Percentiles rank a stretch among this genome's conserved stretches.
Conservation (phyloP, 139 green algal genomes). For the Tetraselmis chui region DNA sequence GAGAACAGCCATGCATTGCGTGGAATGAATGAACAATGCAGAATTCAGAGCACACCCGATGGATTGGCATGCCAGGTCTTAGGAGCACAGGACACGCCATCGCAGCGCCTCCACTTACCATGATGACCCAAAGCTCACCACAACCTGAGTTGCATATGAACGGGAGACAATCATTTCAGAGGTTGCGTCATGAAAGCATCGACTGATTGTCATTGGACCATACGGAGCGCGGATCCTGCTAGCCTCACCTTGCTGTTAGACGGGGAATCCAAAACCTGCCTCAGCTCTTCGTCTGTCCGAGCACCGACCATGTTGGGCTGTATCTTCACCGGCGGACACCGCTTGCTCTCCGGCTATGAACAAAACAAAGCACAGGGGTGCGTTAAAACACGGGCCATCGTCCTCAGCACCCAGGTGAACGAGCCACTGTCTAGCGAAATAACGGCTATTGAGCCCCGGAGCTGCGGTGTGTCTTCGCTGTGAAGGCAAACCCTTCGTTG, state of each 20-base stretch:
- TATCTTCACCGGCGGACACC: background rate
- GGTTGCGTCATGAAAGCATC: too few relatives aligned
- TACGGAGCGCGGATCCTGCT: background rate
- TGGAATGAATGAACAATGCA: background rate
- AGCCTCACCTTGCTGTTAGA: background rate
- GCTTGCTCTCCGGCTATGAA: background rate
- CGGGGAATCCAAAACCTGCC: background rate
- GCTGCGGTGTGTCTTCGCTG: too few relatives aligned
- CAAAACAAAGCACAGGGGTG: background rate
- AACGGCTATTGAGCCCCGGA: too few relatives aligned
- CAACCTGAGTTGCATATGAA: slow-evolving; percentile 8
- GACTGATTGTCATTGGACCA: background rate
- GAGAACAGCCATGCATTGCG: background rate
- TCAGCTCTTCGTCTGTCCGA: background rate
- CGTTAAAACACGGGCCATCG: background rate
- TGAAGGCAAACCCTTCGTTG: too few relatives aligned
- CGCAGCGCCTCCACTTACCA: slow-evolving; percentile 7
- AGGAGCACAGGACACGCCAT: too few relatives aligned
- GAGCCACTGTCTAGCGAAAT: background rate
- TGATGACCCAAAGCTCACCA: slow-evolving; percentile 40
- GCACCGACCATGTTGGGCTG: background rate
- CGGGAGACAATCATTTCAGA: background rate
- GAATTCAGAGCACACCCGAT: background rate
- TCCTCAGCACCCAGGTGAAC: background rate
- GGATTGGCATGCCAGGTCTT: background rate